These are phyloP conservation scores for Moringa oleifera DNA, from an alignment of 345 rosid species.

Conservation along the genomic window DNA sequence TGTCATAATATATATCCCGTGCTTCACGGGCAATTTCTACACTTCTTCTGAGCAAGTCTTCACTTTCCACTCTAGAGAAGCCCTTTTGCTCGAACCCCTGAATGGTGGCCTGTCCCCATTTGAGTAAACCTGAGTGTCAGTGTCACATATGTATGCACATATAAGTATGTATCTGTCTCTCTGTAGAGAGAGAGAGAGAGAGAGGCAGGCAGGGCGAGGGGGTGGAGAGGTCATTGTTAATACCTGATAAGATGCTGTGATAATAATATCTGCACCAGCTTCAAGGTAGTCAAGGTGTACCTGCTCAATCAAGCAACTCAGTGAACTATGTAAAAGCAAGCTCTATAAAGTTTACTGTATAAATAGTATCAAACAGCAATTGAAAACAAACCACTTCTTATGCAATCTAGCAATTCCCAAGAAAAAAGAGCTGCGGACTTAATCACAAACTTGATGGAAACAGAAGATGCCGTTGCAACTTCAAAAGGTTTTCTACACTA, in stretches of 20 bases:
- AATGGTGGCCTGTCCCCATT: conserved; percentile 55
- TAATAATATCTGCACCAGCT: conserved; percentile 81
- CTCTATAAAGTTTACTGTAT: neutral
- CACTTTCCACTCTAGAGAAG: conserved; percentile 46
- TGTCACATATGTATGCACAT: too few relatives aligned
- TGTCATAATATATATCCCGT: conserved; percentile 40
- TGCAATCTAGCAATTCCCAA: too few relatives aligned
- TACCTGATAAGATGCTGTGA: conserved; percentile 77
- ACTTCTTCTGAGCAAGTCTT: conserved; percentile 56
- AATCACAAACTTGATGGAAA: too few relatives aligned
- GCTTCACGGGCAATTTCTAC: conserved; percentile 72
- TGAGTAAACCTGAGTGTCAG: conserved; percentile 14
- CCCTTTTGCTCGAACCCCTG: conserved; percentile 79
- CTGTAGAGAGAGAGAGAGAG: neutral
- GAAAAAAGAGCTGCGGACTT: too few relatives aligned
- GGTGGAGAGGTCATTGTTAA: neutral
- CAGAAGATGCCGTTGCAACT: too few relatives aligned
- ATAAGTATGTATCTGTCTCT: too few relatives aligned
- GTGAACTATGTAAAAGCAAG: conserved; percentile 13
- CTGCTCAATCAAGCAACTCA: conserved; percentile 31
- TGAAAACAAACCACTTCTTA: too few relatives aligned
- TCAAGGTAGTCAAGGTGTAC: conserved; percentile 82
- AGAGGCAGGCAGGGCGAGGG: too few relatives aligned
- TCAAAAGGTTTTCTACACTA: too few relatives aligned
- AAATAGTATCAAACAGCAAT: too few relatives aligned